Evolutionary conservation across 2,329 filamentous ascomycete genomes (phyloP).

Genomic region (Aspergillus puulaauensis): DNA sequence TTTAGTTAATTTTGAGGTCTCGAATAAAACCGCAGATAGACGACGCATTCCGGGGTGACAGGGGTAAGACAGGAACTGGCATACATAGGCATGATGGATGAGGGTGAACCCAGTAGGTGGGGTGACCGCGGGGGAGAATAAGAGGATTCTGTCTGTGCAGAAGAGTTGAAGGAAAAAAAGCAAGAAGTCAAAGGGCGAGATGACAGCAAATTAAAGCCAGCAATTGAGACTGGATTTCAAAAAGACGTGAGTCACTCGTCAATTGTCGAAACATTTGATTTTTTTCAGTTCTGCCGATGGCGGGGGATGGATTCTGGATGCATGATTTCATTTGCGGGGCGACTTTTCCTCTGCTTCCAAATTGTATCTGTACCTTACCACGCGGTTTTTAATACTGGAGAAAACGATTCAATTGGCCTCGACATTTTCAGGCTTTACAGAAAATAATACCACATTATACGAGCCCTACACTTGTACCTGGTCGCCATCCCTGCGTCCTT

Average conservation of each 20-base stretch:
- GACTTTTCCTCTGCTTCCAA: neutral
- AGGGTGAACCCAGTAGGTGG: conserved; percentile 7
- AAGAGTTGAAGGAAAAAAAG: neutral
- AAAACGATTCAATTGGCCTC: neutral
- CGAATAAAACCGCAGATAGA: conserved; percentile 5
- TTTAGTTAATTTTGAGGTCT: neutral
- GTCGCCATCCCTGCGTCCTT: neutral
- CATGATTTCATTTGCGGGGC: conserved; percentile 2
- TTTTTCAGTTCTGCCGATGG: conserved; percentile 7
- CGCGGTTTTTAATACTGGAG: neutral
- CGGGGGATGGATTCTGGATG: neutral
- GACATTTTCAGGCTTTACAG: neutral
- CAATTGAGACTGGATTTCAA: conserved; percentile 11
- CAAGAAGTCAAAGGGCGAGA: neutral
- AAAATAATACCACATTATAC: neutral
- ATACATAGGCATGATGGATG: conserved; percentile 39
- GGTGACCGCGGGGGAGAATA: conserved; percentile 9
- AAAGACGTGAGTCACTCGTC: conserved; percentile 13
- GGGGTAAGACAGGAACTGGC: conserved; percentile 12
- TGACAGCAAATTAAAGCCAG: conserved; percentile 3
- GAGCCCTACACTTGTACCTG: neutral
- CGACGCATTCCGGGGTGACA: conserved; percentile 1
- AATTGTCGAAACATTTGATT: neutral
- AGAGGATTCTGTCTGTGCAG: neutral
- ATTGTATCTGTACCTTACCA: neutral